phyloP scores from a whole-genome alignment of 345 rosid genomes.

The Combretum micranthum region DNA sequence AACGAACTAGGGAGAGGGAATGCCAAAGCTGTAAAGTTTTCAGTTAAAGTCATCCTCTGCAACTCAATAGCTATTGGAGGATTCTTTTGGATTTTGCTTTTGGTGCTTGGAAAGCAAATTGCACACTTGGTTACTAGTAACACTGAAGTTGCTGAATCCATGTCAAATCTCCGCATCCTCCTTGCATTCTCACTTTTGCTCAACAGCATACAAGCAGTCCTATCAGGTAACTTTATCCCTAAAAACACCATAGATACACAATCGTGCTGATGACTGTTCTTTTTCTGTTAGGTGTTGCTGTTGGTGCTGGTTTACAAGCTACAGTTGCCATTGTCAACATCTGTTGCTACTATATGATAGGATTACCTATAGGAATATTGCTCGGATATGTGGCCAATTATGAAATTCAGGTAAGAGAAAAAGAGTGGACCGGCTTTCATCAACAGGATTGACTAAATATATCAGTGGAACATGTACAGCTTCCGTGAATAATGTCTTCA shows the following conservation, averaged over 20 bases:
- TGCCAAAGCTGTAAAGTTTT: constrained; percentile 39
- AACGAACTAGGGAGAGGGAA: constrained; percentile 65
- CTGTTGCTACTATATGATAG: constrained; percentile 39
- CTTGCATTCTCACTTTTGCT: constrained; percentile 57
- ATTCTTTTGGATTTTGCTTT: constrained; percentile 26
- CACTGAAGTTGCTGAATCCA: constrained; percentile 32
- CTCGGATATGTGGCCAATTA: constrained; percentile 27
- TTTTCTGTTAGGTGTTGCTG: constrained; percentile 32
- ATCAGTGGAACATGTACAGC: too few species aligned
- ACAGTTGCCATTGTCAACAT: constrained; percentile 37
- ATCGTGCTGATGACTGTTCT: neutral
- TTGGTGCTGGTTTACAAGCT: constrained; percentile 44
- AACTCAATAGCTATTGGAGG: constrained; percentile 34
- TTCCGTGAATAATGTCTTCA: too few species aligned
- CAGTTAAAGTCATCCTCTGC: constrained; percentile 35
- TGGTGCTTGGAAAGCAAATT: constrained; percentile 31
- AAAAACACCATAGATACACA: neutral
- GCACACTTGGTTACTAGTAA: constrained; percentile 32
- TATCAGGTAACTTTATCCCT: constrained; percentile 25
- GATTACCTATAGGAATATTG: constrained; percentile 31
- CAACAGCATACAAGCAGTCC: constrained; percentile 59
- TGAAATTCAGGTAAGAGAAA: constrained; percentile 24
- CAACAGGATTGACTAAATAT: too few species aligned
- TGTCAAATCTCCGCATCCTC: constrained; percentile 39
- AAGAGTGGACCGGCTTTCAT: neutral